phyloP scores from a whole-genome alignment of 2,329 filamentous ascomycete species.

The Fusarium caatingaense region DNA sequence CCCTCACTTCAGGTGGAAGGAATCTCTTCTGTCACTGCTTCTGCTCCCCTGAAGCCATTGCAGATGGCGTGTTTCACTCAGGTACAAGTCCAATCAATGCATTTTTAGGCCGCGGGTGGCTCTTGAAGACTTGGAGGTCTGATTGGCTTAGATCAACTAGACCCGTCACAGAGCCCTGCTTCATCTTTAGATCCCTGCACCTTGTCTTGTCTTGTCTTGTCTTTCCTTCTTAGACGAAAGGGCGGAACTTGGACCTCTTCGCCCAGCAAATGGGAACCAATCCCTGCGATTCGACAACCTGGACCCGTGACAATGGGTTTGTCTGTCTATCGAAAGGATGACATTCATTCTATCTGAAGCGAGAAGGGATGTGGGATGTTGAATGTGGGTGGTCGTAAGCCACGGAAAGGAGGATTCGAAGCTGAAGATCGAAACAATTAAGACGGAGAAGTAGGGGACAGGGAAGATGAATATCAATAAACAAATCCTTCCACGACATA shows the following conservation, averaged over 20 bases:
- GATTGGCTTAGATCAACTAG: constrained; percentile 31
- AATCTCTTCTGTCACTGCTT: constrained; percentile 6
- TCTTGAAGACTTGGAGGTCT: constrained; percentile 19
- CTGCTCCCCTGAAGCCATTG: constrained; percentile 29
- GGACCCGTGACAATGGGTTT: constrained; percentile 26
- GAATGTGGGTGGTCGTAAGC: neutral
- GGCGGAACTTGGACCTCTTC: neutral
- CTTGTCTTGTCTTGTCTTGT: neutral
- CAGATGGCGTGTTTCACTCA: constrained; percentile 42
- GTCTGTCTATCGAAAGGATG: constrained; percentile 11
- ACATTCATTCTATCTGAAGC: constrained; percentile 7
- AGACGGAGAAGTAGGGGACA: neutral
- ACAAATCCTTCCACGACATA: neutral
- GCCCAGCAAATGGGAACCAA: constrained; percentile 22
- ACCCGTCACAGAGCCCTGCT: constrained; percentile 34
- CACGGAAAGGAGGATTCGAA: neutral
- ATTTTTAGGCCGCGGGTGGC: constrained; percentile 30
- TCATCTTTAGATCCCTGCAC: constrained; percentile 16
- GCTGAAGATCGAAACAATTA: neutral
- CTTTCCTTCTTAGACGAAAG: neutral
- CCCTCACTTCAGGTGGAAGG: constrained; percentile 9
- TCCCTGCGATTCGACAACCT: constrained; percentile 28
- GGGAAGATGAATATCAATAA: constrained; percentile 3
- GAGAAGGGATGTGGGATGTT: neutral
- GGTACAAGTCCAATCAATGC: constrained; percentile 41